Evolutionary conservation across 2,329 filamentous ascomycete species (phyloP).

Genomic region (Alternaria gaisen): DNA sequence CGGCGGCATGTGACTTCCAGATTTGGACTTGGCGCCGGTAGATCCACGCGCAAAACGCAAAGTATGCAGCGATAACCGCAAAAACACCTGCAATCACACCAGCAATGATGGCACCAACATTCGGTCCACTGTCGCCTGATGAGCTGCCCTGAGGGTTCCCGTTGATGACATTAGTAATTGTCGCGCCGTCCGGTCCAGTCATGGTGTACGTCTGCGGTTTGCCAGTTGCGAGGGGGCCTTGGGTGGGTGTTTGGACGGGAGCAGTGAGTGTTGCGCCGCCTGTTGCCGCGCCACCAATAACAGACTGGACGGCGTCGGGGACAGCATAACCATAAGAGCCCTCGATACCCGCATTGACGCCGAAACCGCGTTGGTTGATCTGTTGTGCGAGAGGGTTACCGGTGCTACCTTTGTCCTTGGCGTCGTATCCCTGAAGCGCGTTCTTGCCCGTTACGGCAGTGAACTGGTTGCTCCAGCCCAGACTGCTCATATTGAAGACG

Average conservation of each 20-base stretch:
- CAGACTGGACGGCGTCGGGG: constrained; percentile 67
- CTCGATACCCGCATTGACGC: constrained; percentile 65
- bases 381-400: constrained; percentile 61
- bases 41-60: constrained; percentile 76
- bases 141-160: constrained; percentile 31
- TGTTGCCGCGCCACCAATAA: constrained; percentile 71
- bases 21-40: constrained; percentile 75
- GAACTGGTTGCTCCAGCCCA: constrained; percentile 75
- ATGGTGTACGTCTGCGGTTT: constrained; percentile 74
- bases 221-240: constrained; percentile 75
- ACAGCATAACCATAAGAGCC: constrained; percentile 73
- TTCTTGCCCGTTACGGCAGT: constrained; percentile 67
- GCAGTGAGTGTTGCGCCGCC: constrained; percentile 76
- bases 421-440: constrained; percentile 51
- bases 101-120: constrained; percentile 65
- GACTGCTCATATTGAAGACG: constrained; percentile 77
- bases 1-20: constrained; percentile 74
- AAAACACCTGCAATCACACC: constrained; percentile 72
- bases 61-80: constrained; percentile 68
- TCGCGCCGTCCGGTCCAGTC: constrained; percentile 54
- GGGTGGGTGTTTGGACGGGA: constrained; percentile 70
- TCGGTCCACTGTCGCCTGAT: constrained; percentile 48
- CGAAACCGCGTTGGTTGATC: constrained; percentile 60
- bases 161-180: constrained; percentile 50
- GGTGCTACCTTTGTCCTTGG: constrained; percentile 40